phyloP scores from a whole-genome alignment of 129 eudicot species.

The Smallanthus sonchifolius region DNA sequence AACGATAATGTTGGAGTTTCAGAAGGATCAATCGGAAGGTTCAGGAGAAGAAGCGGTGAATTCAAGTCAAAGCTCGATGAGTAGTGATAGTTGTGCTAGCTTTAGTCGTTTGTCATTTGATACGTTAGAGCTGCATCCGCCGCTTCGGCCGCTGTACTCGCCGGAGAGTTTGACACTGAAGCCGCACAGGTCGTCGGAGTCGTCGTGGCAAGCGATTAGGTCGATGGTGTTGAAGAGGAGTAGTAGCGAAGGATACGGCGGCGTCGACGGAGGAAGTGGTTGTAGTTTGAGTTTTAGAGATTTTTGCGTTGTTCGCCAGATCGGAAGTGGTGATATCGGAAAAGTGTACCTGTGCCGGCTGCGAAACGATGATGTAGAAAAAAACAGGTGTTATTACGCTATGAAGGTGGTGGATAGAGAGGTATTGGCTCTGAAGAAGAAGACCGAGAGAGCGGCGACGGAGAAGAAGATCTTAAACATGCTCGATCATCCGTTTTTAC shows the following conservation, averaged over 20 bases:
- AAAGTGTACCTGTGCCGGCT: constrained; percentile 74
- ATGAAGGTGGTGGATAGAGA: constrained; percentile 90
- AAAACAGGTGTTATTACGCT: constrained; percentile 41
- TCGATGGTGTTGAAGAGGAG: constrained; percentile 25
- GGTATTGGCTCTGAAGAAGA: constrained; percentile 64
- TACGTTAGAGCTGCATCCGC: constrained; percentile 27
- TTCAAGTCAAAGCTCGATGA: constrained; percentile 58
- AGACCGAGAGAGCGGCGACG: constrained; percentile 67
- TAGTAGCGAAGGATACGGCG: constrained; percentile 25
- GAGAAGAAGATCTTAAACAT: constrained; percentile 71
- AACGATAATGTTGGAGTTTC: constrained; percentile 33
- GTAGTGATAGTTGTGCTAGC: constrained; percentile 58
- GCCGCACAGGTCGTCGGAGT: constrained; percentile 83
- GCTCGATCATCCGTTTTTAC: constrained; percentile 92
- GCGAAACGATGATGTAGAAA: constrained; percentile 32
- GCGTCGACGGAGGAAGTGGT: constrained; percentile 2
- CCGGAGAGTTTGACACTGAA: constrained; percentile 43
- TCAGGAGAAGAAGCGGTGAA: constrained; percentile 19
- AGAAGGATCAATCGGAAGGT: constrained; percentile 28
- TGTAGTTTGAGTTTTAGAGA: constrained; percentile 54
- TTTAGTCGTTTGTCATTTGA: constrained; percentile 81
- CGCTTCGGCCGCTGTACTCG: constrained; percentile 27
- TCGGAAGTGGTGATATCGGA: constrained; percentile 92
- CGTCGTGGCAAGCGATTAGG: constrained; percentile 59
- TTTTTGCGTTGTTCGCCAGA: constrained; percentile 68